Conservation (phyloP, 371 early-diverging fungal genomes). For the Dinochytrium kinnereticum region DNA sequence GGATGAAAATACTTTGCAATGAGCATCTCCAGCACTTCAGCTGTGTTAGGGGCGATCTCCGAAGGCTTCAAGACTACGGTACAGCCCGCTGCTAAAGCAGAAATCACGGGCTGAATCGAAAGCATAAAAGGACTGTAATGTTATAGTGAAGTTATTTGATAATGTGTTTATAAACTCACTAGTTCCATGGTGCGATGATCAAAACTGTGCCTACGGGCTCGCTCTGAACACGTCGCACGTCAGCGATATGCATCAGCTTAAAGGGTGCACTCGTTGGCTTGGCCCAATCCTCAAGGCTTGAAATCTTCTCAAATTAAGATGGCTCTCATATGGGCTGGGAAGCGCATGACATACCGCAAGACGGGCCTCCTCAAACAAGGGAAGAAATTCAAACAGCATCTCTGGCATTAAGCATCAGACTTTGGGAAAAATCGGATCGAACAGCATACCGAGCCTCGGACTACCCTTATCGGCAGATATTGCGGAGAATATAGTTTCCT, state of each 20-base stretch:
- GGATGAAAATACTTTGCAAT: constrained; percentile 78
- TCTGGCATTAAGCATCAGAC: not conserved
- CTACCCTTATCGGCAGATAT: not conserved
- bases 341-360: constrained; percentile 18
- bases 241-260: constrained; percentile 16
- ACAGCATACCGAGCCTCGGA: not conserved
- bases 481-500: constrained; percentile 64
- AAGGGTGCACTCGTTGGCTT: constrained; percentile 24
- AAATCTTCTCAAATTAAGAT: constrained; percentile 66
- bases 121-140: constrained; percentile 75
- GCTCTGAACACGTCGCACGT: constrained; percentile 54
- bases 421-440: not conserved
- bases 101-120: constrained; percentile 73
- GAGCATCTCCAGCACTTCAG: constrained; percentile 66
- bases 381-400: not conserved
- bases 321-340: not conserved
- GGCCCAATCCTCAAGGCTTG: constrained; percentile 54
- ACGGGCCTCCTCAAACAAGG: constrained; percentile 68
- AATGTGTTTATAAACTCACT: not conserved
- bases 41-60: constrained; percentile 77
- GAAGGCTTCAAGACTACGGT: constrained; percentile 88
- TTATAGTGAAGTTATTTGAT: not conserved
- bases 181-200: constrained; percentile 47
- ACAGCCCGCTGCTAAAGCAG: constrained; percentile 94
- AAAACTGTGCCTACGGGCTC: constrained; percentile 82